Conservation (phyloP, 371 early-diverging fungal species). For the Nematocida sp. region DNA sequence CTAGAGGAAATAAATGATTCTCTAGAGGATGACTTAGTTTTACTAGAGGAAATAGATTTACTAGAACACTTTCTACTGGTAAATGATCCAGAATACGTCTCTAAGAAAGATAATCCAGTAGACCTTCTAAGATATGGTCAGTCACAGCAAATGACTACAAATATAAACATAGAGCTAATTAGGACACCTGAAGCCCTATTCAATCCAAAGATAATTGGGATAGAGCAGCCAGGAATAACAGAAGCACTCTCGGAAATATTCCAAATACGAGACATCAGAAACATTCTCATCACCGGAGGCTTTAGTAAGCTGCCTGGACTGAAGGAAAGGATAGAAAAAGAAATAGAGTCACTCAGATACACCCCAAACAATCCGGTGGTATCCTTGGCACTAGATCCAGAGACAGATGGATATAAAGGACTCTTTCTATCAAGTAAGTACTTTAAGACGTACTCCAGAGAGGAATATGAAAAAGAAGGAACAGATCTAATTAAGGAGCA, state of each 20-base stretch:
- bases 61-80: slow-evolving; percentile 42
- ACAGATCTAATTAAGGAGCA: neutral
- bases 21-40: slow-evolving; percentile 53
- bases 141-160: slow-evolving; percentile 46
- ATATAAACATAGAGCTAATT: slow-evolving; percentile 60
- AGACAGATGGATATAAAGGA: slow-evolving; percentile 57
- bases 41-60: slow-evolving; percentile 47
- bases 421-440: slow-evolving; percentile 37
- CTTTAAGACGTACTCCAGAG: slow-evolving; percentile 47
- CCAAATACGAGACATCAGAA: slow-evolving; percentile 45
- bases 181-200: slow-evolving; percentile 62
- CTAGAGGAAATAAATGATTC: slow-evolving; percentile 57
- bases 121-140: slow-evolving; percentile 55
- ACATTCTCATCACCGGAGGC: slow-evolving; percentile 64
- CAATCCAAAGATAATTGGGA: slow-evolving; percentile 60
- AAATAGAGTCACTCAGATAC: slow-evolving; percentile 43
- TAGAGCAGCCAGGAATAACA: slow-evolving; percentile 59
- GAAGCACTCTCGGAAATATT: slow-evolving; percentile 55
- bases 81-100: slow-evolving; percentile 58
- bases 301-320: slow-evolving; percentile 61
- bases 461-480: slow-evolving; percentile 48
- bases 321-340: slow-evolving; percentile 57
- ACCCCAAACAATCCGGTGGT: slow-evolving; percentile 31
- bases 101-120: slow-evolving; percentile 39
- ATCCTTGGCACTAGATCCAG: slow-evolving; percentile 50